phyloP scores from a whole-genome alignment of 441 rosid species.

The Melastoma candidum region DNA sequence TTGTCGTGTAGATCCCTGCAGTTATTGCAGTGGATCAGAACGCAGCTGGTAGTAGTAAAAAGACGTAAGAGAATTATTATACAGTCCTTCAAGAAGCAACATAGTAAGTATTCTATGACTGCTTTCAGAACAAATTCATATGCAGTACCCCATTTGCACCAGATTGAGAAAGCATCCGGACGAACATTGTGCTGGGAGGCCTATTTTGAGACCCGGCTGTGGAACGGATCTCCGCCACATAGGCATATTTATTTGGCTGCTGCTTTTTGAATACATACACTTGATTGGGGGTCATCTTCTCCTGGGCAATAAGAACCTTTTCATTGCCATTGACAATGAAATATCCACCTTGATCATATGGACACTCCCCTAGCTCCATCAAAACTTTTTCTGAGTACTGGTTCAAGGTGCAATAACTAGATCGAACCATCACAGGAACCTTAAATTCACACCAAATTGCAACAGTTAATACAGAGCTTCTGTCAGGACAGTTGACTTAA shows the following conservation, averaged over 20 bases:
- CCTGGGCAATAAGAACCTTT: conserved; percentile 93
- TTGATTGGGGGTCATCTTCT: conserved; percentile 98
- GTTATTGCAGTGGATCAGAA: conserved; percentile 20
- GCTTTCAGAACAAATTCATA: neutral
- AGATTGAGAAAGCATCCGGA: conserved; percentile 89
- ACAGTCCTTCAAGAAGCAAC: neutral
- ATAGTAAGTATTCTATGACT: conserved; percentile 41
- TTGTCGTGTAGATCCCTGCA: conserved; percentile 92
- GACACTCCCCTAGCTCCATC: conserved; percentile 97
- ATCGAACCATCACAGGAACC: conserved; percentile 99
- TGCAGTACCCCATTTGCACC: conserved; percentile 83
- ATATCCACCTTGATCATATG: conserved; percentile 97
- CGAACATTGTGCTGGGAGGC: conserved; percentile 97
- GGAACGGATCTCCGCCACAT: conserved; percentile 89
- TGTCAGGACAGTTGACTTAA: neutral
- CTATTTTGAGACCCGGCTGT: conserved; percentile 91
- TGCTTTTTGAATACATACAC: conserved; percentile 91
- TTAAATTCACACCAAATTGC: conserved; percentile 22
- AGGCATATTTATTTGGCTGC: conserved; percentile 91
- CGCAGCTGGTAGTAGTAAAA: conserved; percentile 26
- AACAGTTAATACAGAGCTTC: neutral
- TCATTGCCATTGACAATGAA: conserved; percentile 97
- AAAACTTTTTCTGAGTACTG: conserved; percentile 96
- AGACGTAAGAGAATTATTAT: conserved; percentile 7
- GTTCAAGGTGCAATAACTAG: conserved; percentile 78